These are phyloP conservation scores for Lipomyces mesembrius DNA, from an alignment of 805 yeast species.

Conservation along the genomic window DNA sequence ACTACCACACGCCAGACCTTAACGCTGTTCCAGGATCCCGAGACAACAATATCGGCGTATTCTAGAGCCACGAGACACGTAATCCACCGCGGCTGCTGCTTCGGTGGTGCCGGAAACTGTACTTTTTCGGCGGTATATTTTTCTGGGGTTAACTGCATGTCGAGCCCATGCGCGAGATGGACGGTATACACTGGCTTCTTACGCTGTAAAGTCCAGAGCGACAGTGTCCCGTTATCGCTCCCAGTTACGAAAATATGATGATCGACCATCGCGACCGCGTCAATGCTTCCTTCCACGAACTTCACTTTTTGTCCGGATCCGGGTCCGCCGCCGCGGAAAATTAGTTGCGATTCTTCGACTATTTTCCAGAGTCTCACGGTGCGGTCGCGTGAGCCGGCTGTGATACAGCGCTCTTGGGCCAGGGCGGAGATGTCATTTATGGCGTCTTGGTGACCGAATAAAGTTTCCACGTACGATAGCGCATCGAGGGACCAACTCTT, in stretches of 20 bases:
- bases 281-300: constrained; percentile 83
- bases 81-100: constrained; percentile 80
- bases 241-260: constrained; percentile 94
- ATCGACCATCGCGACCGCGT: constrained; percentile 87
- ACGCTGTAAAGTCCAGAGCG: constrained; percentile 89
- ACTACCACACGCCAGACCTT: constrained; percentile 62
- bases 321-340: constrained; percentile 86
- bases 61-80: constrained; percentile 83
- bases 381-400: constrained; percentile 93
- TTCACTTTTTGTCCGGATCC: constrained; percentile 46
- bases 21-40: constrained; percentile 90
- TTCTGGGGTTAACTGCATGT: constrained; percentile 54
- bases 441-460: constrained; percentile 94
- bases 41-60: constrained; percentile 77
- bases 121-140: constrained; percentile 58
- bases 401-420: constrained; percentile 86
- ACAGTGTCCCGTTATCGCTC: constrained; percentile 86
- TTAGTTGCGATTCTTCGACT: constrained; percentile 89
- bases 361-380: constrained; percentile 97
- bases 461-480: constrained; percentile 83
- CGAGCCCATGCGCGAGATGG: constrained; percentile 77
- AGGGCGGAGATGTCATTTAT: constrained; percentile 82
- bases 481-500: constrained; percentile 86
- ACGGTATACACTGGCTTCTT: constrained; percentile 80
- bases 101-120: constrained; percentile 50